phyloP scores from a whole-genome alignment of 495 filamentous ascomycete genomes.

The Chaetomium tenue region DNA sequence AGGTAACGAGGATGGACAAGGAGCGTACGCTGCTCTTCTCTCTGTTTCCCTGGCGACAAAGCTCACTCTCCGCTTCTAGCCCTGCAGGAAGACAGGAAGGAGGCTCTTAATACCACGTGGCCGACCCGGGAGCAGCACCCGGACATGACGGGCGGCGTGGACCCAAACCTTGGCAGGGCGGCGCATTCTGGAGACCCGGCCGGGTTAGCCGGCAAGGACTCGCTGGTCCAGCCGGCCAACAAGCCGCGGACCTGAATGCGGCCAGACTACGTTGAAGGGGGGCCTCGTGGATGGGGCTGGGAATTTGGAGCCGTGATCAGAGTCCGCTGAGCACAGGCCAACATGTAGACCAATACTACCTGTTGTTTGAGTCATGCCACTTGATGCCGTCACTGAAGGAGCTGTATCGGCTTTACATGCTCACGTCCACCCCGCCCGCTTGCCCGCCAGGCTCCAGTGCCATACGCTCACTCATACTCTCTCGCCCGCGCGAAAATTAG shows the following conservation, averaged over 20 bases:
- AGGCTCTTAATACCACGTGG: constrained; percentile 15
- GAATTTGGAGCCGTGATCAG: too few relatives aligned
- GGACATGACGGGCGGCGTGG: constrained; percentile 18
- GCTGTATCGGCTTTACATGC: too few relatives aligned
- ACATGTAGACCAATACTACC: too few relatives aligned
- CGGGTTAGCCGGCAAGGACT: neutral
- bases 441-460: too few relatives aligned
- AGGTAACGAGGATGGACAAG: constrained; percentile 10
- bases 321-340: too few relatives aligned
- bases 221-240: constrained; percentile 16
- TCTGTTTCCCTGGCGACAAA: neutral
- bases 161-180: constrained; percentile 6
- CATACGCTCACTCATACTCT: too few relatives aligned
- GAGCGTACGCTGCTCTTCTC: constrained; percentile 21
- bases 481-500: too few relatives aligned
- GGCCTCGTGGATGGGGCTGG: too few relatives aligned
- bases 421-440: too few relatives aligned
- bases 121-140: constrained; percentile 17
- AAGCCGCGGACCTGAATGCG: constrained; percentile 5
- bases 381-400: too few relatives aligned
- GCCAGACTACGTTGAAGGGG: too few relatives aligned
- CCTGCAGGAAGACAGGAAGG: constrained; percentile 10
- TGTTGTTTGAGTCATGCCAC: too few relatives aligned
- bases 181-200: neutral
- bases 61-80: neutral